These are phyloP conservation scores for Neurospora sp. DNA, from an alignment of 495 filamentous ascomycete species.

Conservation along the genomic window DNA sequence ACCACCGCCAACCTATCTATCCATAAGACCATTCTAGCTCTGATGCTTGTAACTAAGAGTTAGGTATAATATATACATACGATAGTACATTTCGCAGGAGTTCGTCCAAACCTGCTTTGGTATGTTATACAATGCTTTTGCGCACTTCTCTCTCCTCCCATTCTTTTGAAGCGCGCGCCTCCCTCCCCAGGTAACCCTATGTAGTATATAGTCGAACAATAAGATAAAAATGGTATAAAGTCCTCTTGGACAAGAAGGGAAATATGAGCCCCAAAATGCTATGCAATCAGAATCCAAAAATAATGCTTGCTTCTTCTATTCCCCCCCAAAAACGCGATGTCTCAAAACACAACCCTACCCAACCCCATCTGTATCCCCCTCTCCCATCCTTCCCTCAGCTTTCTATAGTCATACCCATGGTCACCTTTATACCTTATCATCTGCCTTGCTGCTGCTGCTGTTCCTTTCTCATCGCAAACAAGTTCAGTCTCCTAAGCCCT, in stretches of 20 bases:
- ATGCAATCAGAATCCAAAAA: neutral
- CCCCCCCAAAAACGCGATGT: neutral
- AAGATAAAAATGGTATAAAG: neutral
- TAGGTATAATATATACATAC: neutral
- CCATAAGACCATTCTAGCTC: neutral
- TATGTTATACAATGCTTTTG: neutral
- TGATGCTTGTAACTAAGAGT: neutral
- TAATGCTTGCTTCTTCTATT: neutral
- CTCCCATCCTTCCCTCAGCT: neutral
- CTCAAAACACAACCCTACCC: neutral
- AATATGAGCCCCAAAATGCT: neutral
- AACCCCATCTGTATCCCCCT: neutral
- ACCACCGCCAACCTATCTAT: neutral
- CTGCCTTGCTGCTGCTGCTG: neutral
- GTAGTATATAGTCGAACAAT: neutral
- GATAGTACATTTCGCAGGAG: neutral
- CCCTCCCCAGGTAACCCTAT: neutral
- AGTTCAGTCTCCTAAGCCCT: constrained; percentile 2
- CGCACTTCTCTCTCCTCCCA: neutral
- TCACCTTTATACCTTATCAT: neutral
- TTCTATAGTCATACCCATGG: neutral
- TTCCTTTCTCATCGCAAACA: neutral
- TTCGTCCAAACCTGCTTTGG: neutral
- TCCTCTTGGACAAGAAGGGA: neutral
- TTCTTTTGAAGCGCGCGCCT: neutral